Evolutionary conservation across 108 stramenopile genomes (phyloP), one percentile per base, ranked within the genome.

Genomic region (Nitzschia palea): DNA sequence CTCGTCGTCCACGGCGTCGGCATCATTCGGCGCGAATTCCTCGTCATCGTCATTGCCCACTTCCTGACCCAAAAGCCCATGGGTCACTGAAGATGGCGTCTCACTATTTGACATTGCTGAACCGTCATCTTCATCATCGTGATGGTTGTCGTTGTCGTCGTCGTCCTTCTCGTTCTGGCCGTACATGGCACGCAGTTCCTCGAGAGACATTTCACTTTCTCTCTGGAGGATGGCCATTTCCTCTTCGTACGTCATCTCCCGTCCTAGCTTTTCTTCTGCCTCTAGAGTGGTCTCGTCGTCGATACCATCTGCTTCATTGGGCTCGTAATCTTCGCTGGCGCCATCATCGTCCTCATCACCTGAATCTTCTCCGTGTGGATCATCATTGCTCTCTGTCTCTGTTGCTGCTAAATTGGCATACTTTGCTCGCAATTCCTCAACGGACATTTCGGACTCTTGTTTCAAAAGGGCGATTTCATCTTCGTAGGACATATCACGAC

Each of bases 361-460:
- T 12, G 63, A 22, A 28, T 23, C 12, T 14, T 40, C 59, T 20
- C 42, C 59, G 2, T 9, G 12, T 0, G 52, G 20, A 3, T 55
- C 52, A 6, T 52, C 26, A 20, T 50, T 27, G 5, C 34, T 44
- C 17, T 48, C 37, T 42, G 12, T 28, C 2, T 56, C 59, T 12
- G 63, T 25, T 25, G 27, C 60, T 34, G 73, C 76, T 3, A 44
- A 50, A 54, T 66, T 57, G 9, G 62, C 62, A 47, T 93, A 93
- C 71, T 83, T 71, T 3, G 77, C 76, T 36, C 85, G 59, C 1
- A 93, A 76, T 60, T 88, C 81, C 52, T 93, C 88, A 3, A 90
- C 70, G 17, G 86, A 84, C 81, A 93, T 85, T 76, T 88, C 84
- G 44, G 68, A 79, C 59, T 93, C 91, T 50, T 64, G 47, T 55